phyloP scores from a whole-genome alignment of 179 eudicot genomes.

The Nepenthes alata region DNA sequence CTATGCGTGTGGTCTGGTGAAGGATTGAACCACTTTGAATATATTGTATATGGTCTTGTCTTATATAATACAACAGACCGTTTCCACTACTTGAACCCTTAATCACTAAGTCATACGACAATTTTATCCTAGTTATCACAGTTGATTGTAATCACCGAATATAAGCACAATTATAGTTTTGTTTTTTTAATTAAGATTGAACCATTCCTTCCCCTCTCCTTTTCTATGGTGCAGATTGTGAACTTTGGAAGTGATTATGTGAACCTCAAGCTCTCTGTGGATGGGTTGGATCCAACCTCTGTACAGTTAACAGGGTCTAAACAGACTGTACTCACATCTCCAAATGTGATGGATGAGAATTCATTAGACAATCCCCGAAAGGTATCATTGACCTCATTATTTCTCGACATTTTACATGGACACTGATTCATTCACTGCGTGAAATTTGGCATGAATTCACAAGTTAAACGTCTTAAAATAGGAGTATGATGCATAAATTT shows the following conservation, averaged over 20 bases:
- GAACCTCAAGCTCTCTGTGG: conserved; percentile 36
- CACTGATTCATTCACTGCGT: too few species aligned
- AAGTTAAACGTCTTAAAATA: too few species aligned
- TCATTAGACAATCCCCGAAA: conserved; percentile 53
- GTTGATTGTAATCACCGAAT: too few species aligned
- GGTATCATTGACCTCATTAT: conserved; percentile 22
- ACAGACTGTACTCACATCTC: conserved; percentile 50
- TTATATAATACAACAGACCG: not conserved
- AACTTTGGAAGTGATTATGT: conserved; percentile 48
- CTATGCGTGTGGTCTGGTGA: too few species aligned
- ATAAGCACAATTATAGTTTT: too few species aligned
- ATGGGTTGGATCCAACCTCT: conserved; percentile 29
- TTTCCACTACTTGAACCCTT: too few species aligned
- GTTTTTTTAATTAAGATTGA: too few species aligned
- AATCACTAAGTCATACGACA: too few species aligned
- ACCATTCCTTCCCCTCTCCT: not conserved
- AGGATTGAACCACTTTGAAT: too few species aligned
- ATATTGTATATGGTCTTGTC: not conserved
- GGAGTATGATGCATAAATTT: too few species aligned
- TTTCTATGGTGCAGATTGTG: conserved; percentile 36
- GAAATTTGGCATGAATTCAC: too few species aligned
- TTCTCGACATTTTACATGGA: not conserved
- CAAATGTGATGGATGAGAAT: conserved; percentile 64
- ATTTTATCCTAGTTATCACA: too few species aligned
- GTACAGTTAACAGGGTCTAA: conserved; percentile 27